phyloP scores from a whole-genome alignment of 2,329 filamentous ascomycete genomes.

The Chlorencoelia australis region DNA sequence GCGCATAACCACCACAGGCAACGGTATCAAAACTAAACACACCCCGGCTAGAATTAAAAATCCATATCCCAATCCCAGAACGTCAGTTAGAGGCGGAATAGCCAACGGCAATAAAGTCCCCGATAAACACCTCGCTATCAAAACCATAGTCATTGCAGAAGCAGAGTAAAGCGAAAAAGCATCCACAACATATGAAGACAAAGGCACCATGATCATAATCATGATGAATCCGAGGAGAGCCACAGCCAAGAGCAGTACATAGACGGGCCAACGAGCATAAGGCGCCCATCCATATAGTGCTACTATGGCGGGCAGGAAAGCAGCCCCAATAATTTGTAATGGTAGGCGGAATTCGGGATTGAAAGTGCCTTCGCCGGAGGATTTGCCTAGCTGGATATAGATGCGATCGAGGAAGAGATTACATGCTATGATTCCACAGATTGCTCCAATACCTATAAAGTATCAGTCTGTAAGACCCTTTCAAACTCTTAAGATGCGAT shows the following conservation, averaged over 20 bases:
- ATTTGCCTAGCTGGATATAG: constrained; percentile 13
- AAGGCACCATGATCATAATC: constrained; percentile 31
- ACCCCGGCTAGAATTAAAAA: constrained; percentile 26
- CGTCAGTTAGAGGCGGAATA: constrained; percentile 36
- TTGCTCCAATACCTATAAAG: constrained; percentile 17
- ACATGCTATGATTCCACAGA: constrained; percentile 33
- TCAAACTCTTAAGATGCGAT: neutral
- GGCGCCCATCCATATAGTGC: constrained; percentile 46
- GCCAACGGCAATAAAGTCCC: constrained; percentile 47
- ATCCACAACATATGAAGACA: constrained; percentile 46
- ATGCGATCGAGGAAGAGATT: constrained; percentile 25
- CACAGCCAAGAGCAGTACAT: constrained; percentile 36
- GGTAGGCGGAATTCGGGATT: constrained; percentile 54
- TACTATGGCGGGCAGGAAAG: constrained; percentile 44
- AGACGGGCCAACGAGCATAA: constrained; percentile 40
- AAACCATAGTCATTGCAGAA: constrained; percentile 32
- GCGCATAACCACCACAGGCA: constrained; percentile 39
- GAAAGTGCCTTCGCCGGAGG: constrained; percentile 7
- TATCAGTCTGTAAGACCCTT: neutral
- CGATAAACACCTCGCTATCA: constrained; percentile 19
- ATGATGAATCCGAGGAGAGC: constrained; percentile 40
- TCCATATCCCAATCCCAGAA: constrained; percentile 34
- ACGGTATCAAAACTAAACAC: constrained; percentile 36
- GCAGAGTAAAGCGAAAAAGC: constrained; percentile 31
- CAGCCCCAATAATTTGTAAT: constrained; percentile 41